Percentiles rank a stretch among this genome's conserved stretches.
Conservation (phyloP, 1,139 yeast genomes). For the Taphrina betulina region DNA sequence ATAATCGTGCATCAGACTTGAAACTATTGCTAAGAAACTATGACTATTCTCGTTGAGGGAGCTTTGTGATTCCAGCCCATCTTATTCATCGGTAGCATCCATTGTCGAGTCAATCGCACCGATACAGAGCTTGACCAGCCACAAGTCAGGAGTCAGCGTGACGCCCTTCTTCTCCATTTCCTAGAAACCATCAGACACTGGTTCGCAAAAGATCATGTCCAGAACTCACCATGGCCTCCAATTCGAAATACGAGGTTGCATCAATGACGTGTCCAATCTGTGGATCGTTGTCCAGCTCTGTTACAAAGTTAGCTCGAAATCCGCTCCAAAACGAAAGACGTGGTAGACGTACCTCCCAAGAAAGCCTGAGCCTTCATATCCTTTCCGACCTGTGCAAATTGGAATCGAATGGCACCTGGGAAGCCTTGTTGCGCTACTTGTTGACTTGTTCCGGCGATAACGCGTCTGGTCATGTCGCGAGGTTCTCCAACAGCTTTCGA, state of each 20-base stretch:
- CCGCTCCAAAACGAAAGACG: too few species aligned
- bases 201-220: too few species aligned
- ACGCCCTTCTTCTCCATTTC: constrained; percentile 45
- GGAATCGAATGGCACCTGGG: constrained; percentile 44
- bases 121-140: constrained; percentile 44
- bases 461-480: constrained; percentile 40
- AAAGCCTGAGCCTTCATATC: constrained; percentile 45
- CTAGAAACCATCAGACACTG: too few species aligned
- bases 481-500: constrained; percentile 46
- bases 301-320: too few species aligned
- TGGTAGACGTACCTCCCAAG: too few species aligned
- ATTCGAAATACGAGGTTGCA: constrained; percentile 44
- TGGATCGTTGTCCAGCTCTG: constrained; percentile 41
- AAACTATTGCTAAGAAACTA: too few species aligned
- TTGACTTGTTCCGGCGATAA: constrained; percentile 42
- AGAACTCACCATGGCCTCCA: too few species aligned
- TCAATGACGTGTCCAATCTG: constrained; percentile 44
- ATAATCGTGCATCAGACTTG: too few species aligned
- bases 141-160: constrained; percentile 42
- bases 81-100: constrained; percentile 31
- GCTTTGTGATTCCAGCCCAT: too few species aligned
- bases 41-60: too few species aligned
- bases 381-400: constrained; percentile 46
- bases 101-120: constrained; percentile 28
- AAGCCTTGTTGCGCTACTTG: constrained; percentile 40